Evolutionary conservation across 2,329 filamentous ascomycete genomes (phyloP), one percentile per base, ranked within the genome.

Genomic region (Talaromyces albobiverticillius): DNA sequence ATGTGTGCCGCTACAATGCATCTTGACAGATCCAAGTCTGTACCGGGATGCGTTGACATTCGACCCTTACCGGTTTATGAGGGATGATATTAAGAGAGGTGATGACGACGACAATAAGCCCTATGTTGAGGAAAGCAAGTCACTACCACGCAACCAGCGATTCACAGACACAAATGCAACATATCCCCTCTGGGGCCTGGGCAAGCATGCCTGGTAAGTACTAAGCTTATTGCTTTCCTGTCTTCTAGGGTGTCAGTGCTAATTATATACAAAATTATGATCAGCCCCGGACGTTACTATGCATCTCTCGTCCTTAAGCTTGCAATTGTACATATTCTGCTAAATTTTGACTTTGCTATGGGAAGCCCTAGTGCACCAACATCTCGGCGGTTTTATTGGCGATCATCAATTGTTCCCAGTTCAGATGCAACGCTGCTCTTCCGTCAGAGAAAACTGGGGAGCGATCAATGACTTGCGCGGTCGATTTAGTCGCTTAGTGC

Each of bases 41-140:
- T 54, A 54, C 22, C 8, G 3, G 1, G n/a, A 43, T 26, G 45
- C 51, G n/a, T 26, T 38, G 9, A 45, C 11, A 18, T 54, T 54
- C 29, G 23, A 54, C 38, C 34, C 45, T 31, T 49, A 40, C 45
- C 51, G 51, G 3, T 54, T 54, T 23, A 51, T 43, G 32, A 38
- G 18, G 11, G 18, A 2, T 4, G n/a, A 45, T 14, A 45, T 14
- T 22, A 16, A 14, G 14, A 4, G n/a, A n/a, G n/a, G 29, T 6
- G n/a, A 45, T 26, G 11, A 4, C 13, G 38, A 48, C 3, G 46
- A 18, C 29, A 16, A 7, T 2, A 3, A 22, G 8, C 4, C 14
- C 14, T 3, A 38, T 13, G 13, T 25, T 26, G 2, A 13, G 16
- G 29, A 31, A 31, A 11, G 9, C 4, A 31, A 31, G 29, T 11